Evolutionary conservation across 371 early-diverging fungal species (phyloP).

Genomic region (Mucor saturninus): DNA sequence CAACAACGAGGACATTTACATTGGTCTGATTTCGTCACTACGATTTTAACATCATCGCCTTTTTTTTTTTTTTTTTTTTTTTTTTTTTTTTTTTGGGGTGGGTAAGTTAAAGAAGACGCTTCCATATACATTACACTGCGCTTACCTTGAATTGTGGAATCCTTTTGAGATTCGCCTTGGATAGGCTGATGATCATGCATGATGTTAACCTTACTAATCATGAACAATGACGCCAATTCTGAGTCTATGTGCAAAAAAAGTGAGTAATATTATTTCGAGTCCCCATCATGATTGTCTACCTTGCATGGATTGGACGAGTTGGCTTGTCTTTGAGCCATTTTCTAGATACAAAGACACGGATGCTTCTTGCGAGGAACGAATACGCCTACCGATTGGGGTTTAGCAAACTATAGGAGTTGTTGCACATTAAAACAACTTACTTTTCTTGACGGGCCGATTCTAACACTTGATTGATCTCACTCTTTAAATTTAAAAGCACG

Average conservation of each 20-base stretch:
- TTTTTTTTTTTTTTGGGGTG: too few species aligned
- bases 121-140: not conserved
- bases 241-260: not conserved
- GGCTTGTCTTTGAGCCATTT: constrained; percentile 9
- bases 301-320: constrained; percentile 35
- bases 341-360: constrained; percentile 46
- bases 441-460: constrained; percentile 74
- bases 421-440: constrained; percentile 25
- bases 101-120: not conserved
- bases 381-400: constrained; percentile 26
- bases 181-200: constrained; percentile 5
- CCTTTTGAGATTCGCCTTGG: constrained; percentile 26
- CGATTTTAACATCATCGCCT: constrained; percentile 38
- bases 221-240: constrained; percentile 54
- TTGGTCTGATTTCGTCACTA: constrained; percentile 26
- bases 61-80: not conserved
- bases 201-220: constrained; percentile 55
- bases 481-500: constrained; percentile 59
- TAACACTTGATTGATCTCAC: constrained; percentile 67
- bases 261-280: not conserved
- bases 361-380: constrained; percentile 66
- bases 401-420: too few species aligned
- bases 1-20: constrained; percentile 64
- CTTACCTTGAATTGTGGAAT: constrained; percentile 30
- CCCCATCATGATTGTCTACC: constrained; percentile 20